A percentile compares a stretch with the other conserved stretches of the same genome.
These are phyloP conservation scores for Leishmania major DNA, from an alignment of 208 protist species.

Conservation along the genomic window DNA sequence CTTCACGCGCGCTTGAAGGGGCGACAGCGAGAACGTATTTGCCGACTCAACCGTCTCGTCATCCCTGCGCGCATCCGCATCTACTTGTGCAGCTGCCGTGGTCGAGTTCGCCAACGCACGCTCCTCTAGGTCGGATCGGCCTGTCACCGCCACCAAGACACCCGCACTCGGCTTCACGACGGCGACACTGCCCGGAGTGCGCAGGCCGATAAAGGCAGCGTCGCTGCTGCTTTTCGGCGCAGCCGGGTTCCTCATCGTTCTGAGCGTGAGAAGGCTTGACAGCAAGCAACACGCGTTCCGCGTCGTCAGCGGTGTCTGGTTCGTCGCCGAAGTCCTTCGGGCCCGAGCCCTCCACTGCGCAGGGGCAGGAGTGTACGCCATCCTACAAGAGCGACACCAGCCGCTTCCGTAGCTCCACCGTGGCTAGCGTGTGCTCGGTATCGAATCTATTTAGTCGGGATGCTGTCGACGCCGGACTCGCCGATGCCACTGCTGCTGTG, in stretches of 20 bases:
- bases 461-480: background rate
- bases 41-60: background rate
- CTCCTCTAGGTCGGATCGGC: background rate
- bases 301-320: background rate
- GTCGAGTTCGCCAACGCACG: background rate
- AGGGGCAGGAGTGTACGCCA: background rate
- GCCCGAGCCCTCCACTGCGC: background rate
- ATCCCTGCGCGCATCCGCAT: background rate
- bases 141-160: background rate
- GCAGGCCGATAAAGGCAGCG: background rate
- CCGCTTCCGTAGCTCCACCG: slow-evolving; percentile 11
- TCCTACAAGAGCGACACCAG: slow-evolving; percentile 2
- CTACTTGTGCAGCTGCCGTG: background rate
- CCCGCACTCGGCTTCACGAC: background rate
- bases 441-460: background rate
- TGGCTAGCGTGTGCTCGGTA: slow-evolving; percentile 7
- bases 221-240: background rate
- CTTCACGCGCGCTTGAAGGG: background rate
- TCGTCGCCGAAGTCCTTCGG: background rate
- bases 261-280: background rate
- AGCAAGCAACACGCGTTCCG: background rate
- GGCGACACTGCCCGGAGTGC: background rate
- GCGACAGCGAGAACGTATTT: background rate
- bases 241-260: background rate
- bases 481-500: background rate